These are phyloP conservation scores for Phytophthora citricola DNA, from an alignment of 352 stramenopile species.

Conservation along the genomic window DNA sequence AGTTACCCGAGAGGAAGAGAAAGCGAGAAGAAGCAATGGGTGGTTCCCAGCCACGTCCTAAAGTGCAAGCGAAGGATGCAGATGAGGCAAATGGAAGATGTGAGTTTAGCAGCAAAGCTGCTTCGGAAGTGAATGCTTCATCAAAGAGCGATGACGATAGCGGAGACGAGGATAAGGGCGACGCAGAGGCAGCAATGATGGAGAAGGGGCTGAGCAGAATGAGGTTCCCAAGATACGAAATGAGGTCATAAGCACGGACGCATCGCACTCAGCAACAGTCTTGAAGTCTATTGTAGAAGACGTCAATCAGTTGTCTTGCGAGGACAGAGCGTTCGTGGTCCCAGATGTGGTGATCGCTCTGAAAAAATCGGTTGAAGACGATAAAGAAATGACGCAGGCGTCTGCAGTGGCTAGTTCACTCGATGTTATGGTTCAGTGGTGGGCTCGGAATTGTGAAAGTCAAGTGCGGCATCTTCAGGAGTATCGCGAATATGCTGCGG, in stretches of 20 bases:
- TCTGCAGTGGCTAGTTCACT: conserved; percentile 7
- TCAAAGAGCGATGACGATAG: neutral
- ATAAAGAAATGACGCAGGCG: neutral
- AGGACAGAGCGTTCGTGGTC: conserved; percentile 12
- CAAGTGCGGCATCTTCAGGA: conserved; percentile 6
- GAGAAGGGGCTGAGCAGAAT: neutral
- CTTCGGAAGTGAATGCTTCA: neutral
- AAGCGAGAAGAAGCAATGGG: neutral
- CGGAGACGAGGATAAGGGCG: neutral
- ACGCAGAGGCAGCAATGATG: neutral
- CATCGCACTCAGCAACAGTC: neutral
- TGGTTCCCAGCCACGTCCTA: neutral
- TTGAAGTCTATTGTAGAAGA: conserved; percentile 18
- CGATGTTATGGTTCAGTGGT: conserved; percentile 10
- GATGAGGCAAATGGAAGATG: neutral
- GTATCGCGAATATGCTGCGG: conserved; percentile 13
- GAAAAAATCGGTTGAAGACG: conserved; percentile 17
- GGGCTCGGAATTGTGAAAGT: neutral
- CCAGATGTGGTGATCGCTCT: conserved; percentile 7
- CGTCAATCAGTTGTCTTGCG: neutral
- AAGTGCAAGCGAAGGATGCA: neutral
- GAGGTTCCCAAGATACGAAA: too few relatives aligned
- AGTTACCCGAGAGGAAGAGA: neutral
- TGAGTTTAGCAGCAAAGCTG: neutral
- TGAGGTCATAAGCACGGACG: too few relatives aligned